Conservation (phyloP, 225 moss, liverwort and hornwort genomes). For the Pseudisothecium myosuroides region DNA sequence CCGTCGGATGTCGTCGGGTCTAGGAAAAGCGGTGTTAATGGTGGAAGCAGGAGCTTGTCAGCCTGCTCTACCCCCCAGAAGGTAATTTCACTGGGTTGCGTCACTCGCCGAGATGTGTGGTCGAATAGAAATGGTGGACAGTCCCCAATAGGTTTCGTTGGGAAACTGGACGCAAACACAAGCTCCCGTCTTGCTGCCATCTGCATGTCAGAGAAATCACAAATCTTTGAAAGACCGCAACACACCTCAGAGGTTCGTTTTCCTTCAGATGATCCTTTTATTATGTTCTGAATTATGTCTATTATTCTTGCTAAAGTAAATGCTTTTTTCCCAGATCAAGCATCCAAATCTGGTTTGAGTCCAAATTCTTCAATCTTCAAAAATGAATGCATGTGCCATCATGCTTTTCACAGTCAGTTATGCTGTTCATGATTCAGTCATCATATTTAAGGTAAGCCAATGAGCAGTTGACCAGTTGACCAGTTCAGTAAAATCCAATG, state of each 20-base stretch:
- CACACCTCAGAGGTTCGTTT: neutral
- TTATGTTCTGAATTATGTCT: neutral
- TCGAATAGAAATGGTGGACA: slow-evolving; percentile 15
- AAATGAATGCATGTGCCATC: neutral
- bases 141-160: neutral
- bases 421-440: neutral
- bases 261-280: neutral
- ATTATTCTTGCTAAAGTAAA: neutral
- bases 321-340: neutral
- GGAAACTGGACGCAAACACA: slow-evolving; percentile 7
- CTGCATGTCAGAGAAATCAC: slow-evolving; percentile 14
- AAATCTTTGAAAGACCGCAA: neutral
- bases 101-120: slow-evolving; percentile 5
- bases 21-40: neutral
- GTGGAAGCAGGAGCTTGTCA: neutral
- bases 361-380: neutral
- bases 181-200: slow-evolving; percentile 7
- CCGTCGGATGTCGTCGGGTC: neutral
- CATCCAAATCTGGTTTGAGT: neutral
- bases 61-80: neutral
- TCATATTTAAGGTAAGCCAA: neutral
- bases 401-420: neutral
- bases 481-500: neutral
- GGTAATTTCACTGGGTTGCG: neutral
- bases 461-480: neutral